Conservation (phyloP, 2,329 filamentous ascomycete genomes). For the Myriangium duriaei region DNA sequence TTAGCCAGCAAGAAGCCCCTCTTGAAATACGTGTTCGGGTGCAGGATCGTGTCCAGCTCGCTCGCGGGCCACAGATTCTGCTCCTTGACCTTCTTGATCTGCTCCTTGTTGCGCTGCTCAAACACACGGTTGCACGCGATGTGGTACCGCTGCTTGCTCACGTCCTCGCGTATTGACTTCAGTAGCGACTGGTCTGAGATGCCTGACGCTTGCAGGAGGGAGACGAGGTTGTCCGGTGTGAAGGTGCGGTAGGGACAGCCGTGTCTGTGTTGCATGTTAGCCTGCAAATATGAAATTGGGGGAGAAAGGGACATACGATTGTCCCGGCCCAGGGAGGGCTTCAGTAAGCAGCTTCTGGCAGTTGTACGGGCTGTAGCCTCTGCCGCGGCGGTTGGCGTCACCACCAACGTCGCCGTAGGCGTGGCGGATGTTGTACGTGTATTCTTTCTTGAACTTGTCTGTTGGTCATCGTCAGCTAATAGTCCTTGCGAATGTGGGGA, state of each 20-base stretch:
- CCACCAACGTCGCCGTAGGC: conserved; percentile 89
- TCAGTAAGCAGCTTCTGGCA: conserved; percentile 94
- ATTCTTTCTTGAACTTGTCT: conserved; percentile 94
- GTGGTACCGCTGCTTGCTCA: conserved; percentile 77
- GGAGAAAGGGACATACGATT: conserved; percentile 34
- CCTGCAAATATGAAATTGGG: neutral
- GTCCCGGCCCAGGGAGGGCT: conserved; percentile 71
- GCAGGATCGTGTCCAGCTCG: conserved; percentile 87
- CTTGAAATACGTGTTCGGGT: conserved; percentile 98
- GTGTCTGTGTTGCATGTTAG: no score
- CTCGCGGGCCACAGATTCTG: conserved; percentile 40
- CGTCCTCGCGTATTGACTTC: conserved; percentile 75
- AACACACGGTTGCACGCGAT: conserved; percentile 96
- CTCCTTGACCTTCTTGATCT: conserved; percentile 39
- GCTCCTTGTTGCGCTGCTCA: conserved; percentile 63
- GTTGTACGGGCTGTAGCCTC: conserved; percentile 81
- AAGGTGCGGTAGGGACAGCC: conserved; percentile 97
- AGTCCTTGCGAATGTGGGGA: neutral
- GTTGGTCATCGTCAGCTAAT: conserved; percentile 5
- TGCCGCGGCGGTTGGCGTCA: conserved; percentile 72
- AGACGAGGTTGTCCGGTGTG: conserved; percentile 69
- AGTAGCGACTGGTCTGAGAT: conserved; percentile 67
- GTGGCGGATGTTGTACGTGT: conserved; percentile 95
- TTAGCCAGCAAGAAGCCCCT: conserved; percentile 82
- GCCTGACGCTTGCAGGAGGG: conserved; percentile 64